These are phyloP conservation scores for Paramecium octaurelia DNA, from an alignment of 73 alveolate species.

Conservation along the genomic window DNA sequence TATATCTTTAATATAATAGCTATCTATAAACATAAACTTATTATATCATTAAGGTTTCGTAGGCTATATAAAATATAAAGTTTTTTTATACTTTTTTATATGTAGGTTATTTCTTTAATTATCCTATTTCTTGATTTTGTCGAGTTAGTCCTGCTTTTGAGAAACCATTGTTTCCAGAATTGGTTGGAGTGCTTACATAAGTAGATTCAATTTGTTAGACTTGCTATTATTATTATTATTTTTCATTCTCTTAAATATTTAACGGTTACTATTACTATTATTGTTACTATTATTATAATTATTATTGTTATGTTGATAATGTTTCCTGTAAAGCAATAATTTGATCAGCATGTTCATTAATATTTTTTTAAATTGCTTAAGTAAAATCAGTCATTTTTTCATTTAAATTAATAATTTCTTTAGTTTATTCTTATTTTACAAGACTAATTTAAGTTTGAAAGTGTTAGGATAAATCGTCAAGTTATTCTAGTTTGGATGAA, in stretches of 20 bases:
- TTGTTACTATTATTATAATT: not conserved
- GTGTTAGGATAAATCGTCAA: not conserved
- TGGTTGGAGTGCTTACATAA: not conserved
- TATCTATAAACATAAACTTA: not conserved
- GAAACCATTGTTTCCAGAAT: not conserved
- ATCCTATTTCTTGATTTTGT: not conserved
- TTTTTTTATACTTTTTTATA: not conserved
- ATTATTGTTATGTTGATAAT: not conserved
- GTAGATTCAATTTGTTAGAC: not conserved
- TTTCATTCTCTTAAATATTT: not conserved
- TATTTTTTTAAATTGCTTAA: not conserved
- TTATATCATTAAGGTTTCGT: not conserved
- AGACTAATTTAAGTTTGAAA: not conserved
- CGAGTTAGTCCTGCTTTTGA: not conserved
- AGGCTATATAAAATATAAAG: not conserved
- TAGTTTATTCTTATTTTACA: not conserved
- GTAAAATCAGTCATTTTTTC: not conserved
- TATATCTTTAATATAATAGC: not conserved
- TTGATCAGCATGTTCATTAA: not conserved
- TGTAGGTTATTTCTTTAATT: not conserved
- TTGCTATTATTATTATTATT: not conserved
- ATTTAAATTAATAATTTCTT: not conserved
- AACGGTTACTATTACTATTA: not conserved
- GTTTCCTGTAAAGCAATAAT: not conserved
- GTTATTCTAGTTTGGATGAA: not conserved